Base-by-base conservation (phyloP, 2,329 filamentous ascomycete genomes). In the Ascochyta clinopodiicola region DNA sequence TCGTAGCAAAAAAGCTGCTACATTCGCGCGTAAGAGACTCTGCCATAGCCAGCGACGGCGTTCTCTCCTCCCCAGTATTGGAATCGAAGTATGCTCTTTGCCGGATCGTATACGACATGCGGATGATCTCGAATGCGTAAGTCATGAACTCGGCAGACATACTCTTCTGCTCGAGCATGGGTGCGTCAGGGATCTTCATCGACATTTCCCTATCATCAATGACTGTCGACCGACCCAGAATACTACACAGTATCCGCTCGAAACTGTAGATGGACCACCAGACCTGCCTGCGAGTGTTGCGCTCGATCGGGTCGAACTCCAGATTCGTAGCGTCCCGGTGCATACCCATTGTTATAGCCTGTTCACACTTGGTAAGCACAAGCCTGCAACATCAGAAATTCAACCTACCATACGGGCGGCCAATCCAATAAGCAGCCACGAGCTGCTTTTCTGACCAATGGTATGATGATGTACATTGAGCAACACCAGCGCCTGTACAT, bases 261-360 rank as follows among this genome's bases (percentile, higher is more conserved):
- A 68, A 67, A 21, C 44, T 60, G 49, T 70, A 69, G 9, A 71
- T 61, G 1, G 61, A 64, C 64, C 64, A 68, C 66, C 66, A 71
- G 4, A 69, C 64, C 38, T 65, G 59, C 37, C 66, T 57, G 10
- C 69, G 60, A 19, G 55, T 62, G n/a, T 67, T 66, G 17, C 66
- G 59, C 44, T 71, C 69, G 17, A 70, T 60, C 2, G 63, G 57
- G n/a, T 77, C 71, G 47, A 79, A 77, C 1, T 75, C 69, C 31
- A 68, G 64, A n/a, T 73, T 75, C 0, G 73, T 69, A 25, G 69
- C 73, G 57, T 79, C 77, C 29, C 77, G 72, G 56, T 80, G 78
- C 75, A 80, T 77, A 3, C 78, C 78, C 47, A 79, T 69, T 13
- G 76, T 77, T 49, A 78, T 76, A 2, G 77, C 76, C 67, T 70